These are phyloP conservation scores for Edaphochlamys debaryana DNA, from an alignment of 139 green algal genomes.

Conservation along the genomic window DNA sequence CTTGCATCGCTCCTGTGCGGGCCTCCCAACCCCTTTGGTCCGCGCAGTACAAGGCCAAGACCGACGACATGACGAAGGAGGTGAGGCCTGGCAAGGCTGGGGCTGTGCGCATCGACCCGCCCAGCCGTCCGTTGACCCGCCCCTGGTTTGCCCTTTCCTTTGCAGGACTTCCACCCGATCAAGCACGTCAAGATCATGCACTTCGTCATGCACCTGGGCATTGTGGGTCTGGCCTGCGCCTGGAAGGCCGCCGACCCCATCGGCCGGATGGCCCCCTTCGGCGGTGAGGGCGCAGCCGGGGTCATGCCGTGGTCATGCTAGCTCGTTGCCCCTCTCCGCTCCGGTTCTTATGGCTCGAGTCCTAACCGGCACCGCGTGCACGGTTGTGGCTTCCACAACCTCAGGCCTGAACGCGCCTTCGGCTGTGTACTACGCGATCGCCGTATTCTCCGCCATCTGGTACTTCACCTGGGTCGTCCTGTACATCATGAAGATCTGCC, in stretches of 20 bases:
- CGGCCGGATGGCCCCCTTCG: too few relatives aligned
- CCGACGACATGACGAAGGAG: constrained; percentile 50
- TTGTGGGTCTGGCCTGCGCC: constrained; percentile 47
- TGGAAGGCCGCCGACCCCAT: constrained; percentile 43
- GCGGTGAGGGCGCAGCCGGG: too few relatives aligned
- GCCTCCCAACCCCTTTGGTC: too few relatives aligned
- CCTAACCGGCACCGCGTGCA: too few relatives aligned
- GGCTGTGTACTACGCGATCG: constrained; percentile 56
- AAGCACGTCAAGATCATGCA: constrained; percentile 68
- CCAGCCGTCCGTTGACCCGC: too few relatives aligned
- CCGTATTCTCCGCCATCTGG: constrained; percentile 45
- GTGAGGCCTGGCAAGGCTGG: too few relatives aligned
- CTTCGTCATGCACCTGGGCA: constrained; percentile 53
- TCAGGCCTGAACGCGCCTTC: too few relatives aligned
- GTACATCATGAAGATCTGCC: constrained; percentile 54
- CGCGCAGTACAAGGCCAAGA: constrained; percentile 63
- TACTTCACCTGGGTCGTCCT: constrained; percentile 48
- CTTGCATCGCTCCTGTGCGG: too few relatives aligned
- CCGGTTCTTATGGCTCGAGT: not conserved
- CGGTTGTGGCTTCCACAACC: too few relatives aligned
- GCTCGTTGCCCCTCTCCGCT: too few relatives aligned
- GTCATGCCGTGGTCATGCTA: too few relatives aligned
- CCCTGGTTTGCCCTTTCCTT: too few relatives aligned
- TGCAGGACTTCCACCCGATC: constrained; percentile 61
- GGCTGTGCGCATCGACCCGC: not conserved